Evolutionary conservation across 2,329 filamentous ascomycete genomes (phyloP).

Genomic region (Clonostachys solani): DNA sequence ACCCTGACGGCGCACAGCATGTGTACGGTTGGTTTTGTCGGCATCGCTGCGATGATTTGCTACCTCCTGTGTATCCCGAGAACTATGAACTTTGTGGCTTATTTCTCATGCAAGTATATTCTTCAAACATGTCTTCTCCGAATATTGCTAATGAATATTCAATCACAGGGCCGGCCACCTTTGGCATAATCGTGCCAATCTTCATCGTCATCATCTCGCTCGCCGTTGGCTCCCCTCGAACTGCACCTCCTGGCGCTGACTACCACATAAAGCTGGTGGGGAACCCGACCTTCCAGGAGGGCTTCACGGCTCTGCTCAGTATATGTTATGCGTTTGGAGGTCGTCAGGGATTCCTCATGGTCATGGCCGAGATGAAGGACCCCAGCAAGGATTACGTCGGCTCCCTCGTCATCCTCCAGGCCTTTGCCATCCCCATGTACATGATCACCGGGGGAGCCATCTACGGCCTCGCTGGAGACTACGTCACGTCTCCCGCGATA

Average conservation of each 20-base stretch:
- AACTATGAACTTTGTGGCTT: slow-evolving; percentile 46
- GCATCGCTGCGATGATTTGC: slow-evolving; percentile 57
- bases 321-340: slow-evolving; percentile 29
- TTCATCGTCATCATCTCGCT: slow-evolving; percentile 30
- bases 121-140: slow-evolving; percentile 2
- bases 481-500: slow-evolving; percentile 22
- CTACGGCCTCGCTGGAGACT: slow-evolving; percentile 23
- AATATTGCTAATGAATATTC: neutral
- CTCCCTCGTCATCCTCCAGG: slow-evolving; percentile 20
- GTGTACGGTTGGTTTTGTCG: slow-evolving; percentile 64
- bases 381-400: slow-evolving; percentile 21
- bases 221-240: slow-evolving; percentile 18
- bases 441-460: slow-evolving; percentile 22
- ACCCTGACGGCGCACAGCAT: slow-evolving; percentile 57
- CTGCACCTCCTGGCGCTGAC: slow-evolving; percentile 19
- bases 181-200: slow-evolving; percentile 25
- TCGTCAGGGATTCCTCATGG: slow-evolving; percentile 27
- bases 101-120: slow-evolving; percentile 19
- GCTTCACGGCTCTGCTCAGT: slow-evolving; percentile 24
- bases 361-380: slow-evolving; percentile 26
- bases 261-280: slow-evolving; percentile 20
- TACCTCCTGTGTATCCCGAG: slow-evolving; percentile 62
- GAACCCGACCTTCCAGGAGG: slow-evolving; percentile 21
- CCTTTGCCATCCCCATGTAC: slow-evolving; percentile 24
- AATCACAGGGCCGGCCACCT: slow-evolving; percentile 7